Percentiles rank a stretch among this genome's conserved stretches.
phyloP scores from a whole-genome alignment of 345 rosid species.

The Camelina neglecta region DNA sequence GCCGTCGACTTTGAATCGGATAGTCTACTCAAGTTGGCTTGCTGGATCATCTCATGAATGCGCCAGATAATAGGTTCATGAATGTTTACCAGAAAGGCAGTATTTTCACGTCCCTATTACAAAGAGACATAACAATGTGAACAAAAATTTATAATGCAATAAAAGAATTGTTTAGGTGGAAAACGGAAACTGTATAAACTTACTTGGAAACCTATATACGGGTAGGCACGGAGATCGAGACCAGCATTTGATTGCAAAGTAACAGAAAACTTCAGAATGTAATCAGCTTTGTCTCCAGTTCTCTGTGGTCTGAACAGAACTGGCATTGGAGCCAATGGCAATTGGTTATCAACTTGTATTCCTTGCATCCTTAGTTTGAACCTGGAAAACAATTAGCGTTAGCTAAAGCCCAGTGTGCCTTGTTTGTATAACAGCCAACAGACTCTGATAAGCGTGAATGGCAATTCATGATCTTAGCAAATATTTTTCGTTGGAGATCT shows the following conservation, averaged over 20 bases:
- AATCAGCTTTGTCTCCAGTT: constrained; percentile 68
- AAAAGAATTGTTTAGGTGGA: constrained; percentile 1
- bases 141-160: constrained; percentile 5
- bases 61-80: constrained; percentile 99
- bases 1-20: constrained; percentile 68
- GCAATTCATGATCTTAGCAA: constrained; percentile 30
- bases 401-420: constrained; percentile 6
- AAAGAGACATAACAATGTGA: constrained; percentile 20
- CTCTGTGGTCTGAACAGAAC: constrained; percentile 96
- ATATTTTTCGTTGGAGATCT: constrained; percentile 18
- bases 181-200: constrained; percentile 36
- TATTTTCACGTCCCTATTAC: constrained; percentile 78
- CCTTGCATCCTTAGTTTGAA: constrained; percentile 83
- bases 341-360: constrained; percentile 94
- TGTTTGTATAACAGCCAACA: constrained; percentile 14
- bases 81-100: constrained; percentile 84
- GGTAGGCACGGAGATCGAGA: constrained; percentile 79
- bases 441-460: constrained; percentile 14
- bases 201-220: constrained; percentile 84
- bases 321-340: constrained; percentile 93
- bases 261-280: constrained; percentile 77
- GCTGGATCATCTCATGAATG: constrained; percentile 96
- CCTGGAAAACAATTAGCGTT: constrained; percentile 49
- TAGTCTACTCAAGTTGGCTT: constrained; percentile 74
- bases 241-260: constrained; percentile 85